phyloP scores from a whole-genome alignment of 768 basidiomycete genomes.

The Psilocybe tampanensis region DNA sequence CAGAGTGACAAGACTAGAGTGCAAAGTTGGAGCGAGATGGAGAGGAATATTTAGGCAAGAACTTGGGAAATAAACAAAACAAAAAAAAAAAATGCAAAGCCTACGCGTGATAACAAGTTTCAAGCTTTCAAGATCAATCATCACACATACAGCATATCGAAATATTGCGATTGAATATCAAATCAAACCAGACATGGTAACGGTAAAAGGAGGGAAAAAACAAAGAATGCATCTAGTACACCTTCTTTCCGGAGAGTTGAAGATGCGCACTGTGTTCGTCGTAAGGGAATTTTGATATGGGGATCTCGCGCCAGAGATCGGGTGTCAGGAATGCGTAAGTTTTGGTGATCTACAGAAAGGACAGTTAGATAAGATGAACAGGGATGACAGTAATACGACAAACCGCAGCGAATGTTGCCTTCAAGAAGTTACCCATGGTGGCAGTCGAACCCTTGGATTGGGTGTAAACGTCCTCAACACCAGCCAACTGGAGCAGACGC shows the following conservation, averaged over 20 bases:
- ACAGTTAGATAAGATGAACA: neutral
- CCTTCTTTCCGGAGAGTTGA: slow-evolving; percentile 82
- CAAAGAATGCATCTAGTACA: slow-evolving; percentile 46
- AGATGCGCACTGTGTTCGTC: slow-evolving; percentile 96
- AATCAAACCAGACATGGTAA: slow-evolving; percentile 3
- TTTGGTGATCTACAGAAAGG: slow-evolving; percentile 78
- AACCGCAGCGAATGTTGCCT: slow-evolving; percentile 93
- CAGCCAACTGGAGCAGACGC: slow-evolving; percentile 95
- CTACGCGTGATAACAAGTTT: neutral
- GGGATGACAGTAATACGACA: no score
- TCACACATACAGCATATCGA: neutral
- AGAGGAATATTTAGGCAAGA: neutral
- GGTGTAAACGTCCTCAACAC: slow-evolving; percentile 97
- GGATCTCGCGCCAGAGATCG: slow-evolving; percentile 96
- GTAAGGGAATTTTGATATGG: slow-evolving; percentile 86
- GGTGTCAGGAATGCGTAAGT: slow-evolving; percentile 98
- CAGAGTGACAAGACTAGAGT: no score
- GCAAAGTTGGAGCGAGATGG: neutral
- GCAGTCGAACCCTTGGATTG: slow-evolving; percentile 98
- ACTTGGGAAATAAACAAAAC: neutral
- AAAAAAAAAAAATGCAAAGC: neutral
- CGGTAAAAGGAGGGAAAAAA: slow-evolving; percentile 12
- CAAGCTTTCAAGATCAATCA: neutral
- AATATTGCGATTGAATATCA: slow-evolving; percentile 2
- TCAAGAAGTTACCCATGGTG: slow-evolving; percentile 99